Percentiles rank a stretch among this genome's conserved stretches.
Conservation (phyloP, 2,329 filamentous ascomycete species). For the Verticillium tricorpus region DNA sequence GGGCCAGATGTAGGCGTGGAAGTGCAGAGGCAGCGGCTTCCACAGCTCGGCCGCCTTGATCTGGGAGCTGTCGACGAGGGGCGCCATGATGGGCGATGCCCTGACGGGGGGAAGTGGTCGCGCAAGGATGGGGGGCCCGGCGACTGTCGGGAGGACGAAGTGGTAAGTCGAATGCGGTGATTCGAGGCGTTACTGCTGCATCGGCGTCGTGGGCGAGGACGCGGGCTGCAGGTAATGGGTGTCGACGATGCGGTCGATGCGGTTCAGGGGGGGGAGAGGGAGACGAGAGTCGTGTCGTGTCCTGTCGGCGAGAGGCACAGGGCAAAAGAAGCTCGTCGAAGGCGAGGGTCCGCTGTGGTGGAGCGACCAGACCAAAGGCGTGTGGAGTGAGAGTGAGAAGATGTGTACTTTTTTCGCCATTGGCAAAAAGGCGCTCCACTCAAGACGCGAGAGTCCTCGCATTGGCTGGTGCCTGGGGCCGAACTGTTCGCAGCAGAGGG, state of each 20-base stretch:
- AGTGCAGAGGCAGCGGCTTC: constrained; percentile 73
- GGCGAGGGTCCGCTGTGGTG: background rate
- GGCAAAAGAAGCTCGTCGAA: background rate
- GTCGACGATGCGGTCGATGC: background rate
- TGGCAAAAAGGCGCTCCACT: background rate
- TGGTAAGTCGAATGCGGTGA: background rate
- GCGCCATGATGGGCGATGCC: constrained; percentile 49
- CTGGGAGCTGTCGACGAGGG: constrained; percentile 87
- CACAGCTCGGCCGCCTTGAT: constrained; percentile 85
- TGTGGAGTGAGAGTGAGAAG: background rate
- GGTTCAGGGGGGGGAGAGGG: background rate
- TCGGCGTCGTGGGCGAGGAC: background rate
- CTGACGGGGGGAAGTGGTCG: background rate
- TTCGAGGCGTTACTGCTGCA: background rate
- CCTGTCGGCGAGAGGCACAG: background rate
- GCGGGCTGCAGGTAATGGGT: background rate
- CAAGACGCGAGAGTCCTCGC: background rate
- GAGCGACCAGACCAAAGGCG: background rate
- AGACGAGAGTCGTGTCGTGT: background rate
- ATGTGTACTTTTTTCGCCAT: background rate
- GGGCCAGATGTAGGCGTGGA: constrained; percentile 90
- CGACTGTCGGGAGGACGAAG: background rate
- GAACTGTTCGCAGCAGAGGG: background rate
- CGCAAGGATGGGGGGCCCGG: background rate
- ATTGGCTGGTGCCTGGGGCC: background rate